These are phyloP conservation scores for Haematococcus lacustris DNA, from an alignment of 139 green algal genomes.

Conservation along the genomic window DNA sequence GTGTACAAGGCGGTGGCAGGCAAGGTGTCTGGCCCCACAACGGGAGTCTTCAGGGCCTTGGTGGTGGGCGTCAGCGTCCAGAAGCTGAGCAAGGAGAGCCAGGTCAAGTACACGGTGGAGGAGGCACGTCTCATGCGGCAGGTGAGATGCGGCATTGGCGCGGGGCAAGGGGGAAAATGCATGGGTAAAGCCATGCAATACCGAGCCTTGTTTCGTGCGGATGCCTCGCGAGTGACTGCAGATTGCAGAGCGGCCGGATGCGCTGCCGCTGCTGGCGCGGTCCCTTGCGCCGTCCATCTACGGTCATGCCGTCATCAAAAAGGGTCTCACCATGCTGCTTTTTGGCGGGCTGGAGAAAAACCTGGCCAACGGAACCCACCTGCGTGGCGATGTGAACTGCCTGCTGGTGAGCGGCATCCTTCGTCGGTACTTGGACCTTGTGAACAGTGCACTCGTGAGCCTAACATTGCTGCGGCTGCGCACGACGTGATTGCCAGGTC, in stretches of 20 bases:
- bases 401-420: slow-evolving; percentile 81
- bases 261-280: slow-evolving; percentile 74
- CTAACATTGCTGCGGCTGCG: too few species aligned
- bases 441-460: too few species aligned
- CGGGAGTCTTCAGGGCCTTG: slow-evolving; percentile 31
- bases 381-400: slow-evolving; percentile 97
- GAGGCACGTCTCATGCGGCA: slow-evolving; percentile 8
- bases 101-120: slow-evolving; percentile 29
- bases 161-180: too few species aligned
- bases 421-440: too few species aligned
- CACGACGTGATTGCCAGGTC: too few species aligned
- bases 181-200: too few species aligned
- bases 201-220: too few species aligned
- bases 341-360: slow-evolving; percentile 62
- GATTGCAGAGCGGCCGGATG: slow-evolving; percentile 38
- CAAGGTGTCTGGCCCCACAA: slow-evolving; percentile 5
- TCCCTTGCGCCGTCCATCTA: slow-evolving; percentile 95
- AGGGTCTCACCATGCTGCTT: slow-evolving; percentile 55
- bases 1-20: slow-evolving; percentile 85
- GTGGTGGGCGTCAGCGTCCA: slow-evolving; percentile 54
- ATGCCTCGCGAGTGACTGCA: background rate
- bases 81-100: slow-evolving; percentile 42
- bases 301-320: slow-evolving; percentile 89
- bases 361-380: slow-evolving; percentile 70
- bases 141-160: too few species aligned